Evolutionary conservation across 257 asterid species (phyloP), one percentile per base, ranked within the genome.

Genomic region (Solanum bulbocastanum): DNA sequence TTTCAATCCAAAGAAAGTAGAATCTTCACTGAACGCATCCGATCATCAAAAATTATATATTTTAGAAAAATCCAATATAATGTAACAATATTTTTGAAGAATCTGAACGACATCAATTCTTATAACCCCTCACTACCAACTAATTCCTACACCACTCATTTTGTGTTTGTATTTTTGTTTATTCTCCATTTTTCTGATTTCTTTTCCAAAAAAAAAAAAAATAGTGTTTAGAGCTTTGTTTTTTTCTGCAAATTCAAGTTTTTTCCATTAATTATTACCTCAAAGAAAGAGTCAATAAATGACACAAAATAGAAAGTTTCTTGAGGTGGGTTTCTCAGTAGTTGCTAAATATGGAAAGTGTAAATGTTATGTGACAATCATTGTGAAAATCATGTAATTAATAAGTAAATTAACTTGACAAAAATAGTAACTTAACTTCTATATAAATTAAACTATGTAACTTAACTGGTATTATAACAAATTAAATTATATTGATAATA

Each of bases 1-100:
- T 27, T 68, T 27, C 10, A 12, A 68, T 13, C 22, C 18, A 68
- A 68, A 12, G 6, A 3, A 68, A 30, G 14, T 68, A 68, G 3
- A 27, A 66, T 27, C 22, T 12, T 2, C 32, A 0, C 0, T 14
- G 36, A 25, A 6, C 10, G 0, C 5, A 27, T 18, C 8, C 0
- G 2, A 35, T 73, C 5, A 72, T 72, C 0, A 35, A 71, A 71
- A 20, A 8, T 16, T 8, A 71, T 33, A 4, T 32, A 9, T 71
- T 32, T 16, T 16, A 2, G 0, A 32, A 71, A 2, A 0, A 71
- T 3, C 0, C 0, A 0, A 32, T 8, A 4, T 7, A 4, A 2
- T 9, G 1, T 3, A 4, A 20, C 2, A 4, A 35, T 73, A 73
- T 73, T 73, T 72, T 72, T 72, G 0, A 5, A 72, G 9, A 2